These are phyloP conservation scores for Fraxinus cuspidata DNA, from an alignment of 257 asterid species.

Conservation along the genomic window DNA sequence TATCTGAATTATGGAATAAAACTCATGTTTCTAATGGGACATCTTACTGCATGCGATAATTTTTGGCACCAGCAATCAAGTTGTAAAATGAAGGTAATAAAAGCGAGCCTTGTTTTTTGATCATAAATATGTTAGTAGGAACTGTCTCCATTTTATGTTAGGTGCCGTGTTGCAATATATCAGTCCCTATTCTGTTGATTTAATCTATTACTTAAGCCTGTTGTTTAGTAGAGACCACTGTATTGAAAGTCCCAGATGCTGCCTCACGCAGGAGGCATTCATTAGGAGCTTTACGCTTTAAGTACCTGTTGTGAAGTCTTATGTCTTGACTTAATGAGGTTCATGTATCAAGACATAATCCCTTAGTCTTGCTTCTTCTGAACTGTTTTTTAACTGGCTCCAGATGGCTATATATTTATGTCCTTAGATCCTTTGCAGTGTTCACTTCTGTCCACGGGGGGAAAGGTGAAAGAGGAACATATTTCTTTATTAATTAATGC, in stretches of 20 bases:
- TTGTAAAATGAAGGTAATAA: background rate
- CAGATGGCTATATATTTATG: slow-evolving; percentile 18
- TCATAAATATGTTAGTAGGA: background rate
- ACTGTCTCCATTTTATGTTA: background rate
- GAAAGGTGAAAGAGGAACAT: slow-evolving; percentile 88
- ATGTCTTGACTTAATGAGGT: background rate
- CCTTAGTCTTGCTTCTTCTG: background rate
- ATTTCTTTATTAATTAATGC: slow-evolving; percentile 79
- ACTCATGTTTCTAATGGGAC: background rate
- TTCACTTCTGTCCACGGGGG: slow-evolving; percentile 77
- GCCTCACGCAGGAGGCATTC: background rate
- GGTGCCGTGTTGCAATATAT: background rate
- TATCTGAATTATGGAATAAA: background rate
- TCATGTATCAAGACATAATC: background rate
- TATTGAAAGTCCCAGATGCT: background rate
- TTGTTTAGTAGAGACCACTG: background rate
- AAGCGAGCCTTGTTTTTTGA: slow-evolving; percentile 3
- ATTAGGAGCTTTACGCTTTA: background rate
- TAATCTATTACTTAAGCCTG: background rate
- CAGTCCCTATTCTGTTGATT: background rate
- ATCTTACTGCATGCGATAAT: background rate
- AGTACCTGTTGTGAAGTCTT: background rate
- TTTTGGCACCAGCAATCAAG: background rate
- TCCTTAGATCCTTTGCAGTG: slow-evolving; percentile 52
- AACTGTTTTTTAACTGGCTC: background rate